Percentiles rank a stretch among this genome's conserved stretches.
These are phyloP conservation scores for Phytophthora rubi DNA, from an alignment of 352 stramenopile genomes.

Conservation along the genomic window DNA sequence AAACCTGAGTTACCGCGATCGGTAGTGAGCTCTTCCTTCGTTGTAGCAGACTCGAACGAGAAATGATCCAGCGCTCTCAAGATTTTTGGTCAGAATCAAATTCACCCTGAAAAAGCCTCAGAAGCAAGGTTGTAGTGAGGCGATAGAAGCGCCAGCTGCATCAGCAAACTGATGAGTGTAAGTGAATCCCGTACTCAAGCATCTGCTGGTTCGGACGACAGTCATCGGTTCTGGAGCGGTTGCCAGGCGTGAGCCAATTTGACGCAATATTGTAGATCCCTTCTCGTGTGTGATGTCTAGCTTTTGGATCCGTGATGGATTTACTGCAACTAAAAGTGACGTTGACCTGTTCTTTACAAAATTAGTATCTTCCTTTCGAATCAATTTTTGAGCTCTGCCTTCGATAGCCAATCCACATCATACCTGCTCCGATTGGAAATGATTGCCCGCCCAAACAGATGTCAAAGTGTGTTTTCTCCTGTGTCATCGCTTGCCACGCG, in stretches of 20 bases:
- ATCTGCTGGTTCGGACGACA: background rate
- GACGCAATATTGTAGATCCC: constrained; percentile 62
- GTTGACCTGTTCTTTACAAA: constrained; percentile 12
- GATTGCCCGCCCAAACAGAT: no score
- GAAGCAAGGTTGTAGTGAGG: constrained; percentile 31
- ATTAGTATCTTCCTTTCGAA: constrained; percentile 10
- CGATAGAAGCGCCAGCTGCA: constrained; percentile 38
- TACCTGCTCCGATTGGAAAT: no score
- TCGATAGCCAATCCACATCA: constrained; percentile 7
- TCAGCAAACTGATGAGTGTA: constrained; percentile 37
- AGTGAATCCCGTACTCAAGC: constrained; percentile 31
- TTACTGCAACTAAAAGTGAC: constrained; percentile 9
- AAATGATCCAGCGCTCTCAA: constrained; percentile 21
- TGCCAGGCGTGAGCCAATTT: constrained; percentile 70
- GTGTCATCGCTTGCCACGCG: no score
- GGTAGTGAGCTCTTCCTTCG: constrained; percentile 39
- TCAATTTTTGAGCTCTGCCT: constrained; percentile 1
- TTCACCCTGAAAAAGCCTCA: constrained; percentile 27
- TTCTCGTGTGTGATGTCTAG: constrained; percentile 17
- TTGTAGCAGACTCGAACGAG: constrained; percentile 38
- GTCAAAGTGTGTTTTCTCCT: no score
- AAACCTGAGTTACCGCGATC: constrained; percentile 13
- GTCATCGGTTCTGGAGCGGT: constrained; percentile 26
- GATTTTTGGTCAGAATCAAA: constrained; percentile 37
- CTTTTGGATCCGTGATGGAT: constrained; percentile 9